phyloP scores from a whole-genome alignment of 345 rosid genomes.

The Citropsis articulata region DNA sequence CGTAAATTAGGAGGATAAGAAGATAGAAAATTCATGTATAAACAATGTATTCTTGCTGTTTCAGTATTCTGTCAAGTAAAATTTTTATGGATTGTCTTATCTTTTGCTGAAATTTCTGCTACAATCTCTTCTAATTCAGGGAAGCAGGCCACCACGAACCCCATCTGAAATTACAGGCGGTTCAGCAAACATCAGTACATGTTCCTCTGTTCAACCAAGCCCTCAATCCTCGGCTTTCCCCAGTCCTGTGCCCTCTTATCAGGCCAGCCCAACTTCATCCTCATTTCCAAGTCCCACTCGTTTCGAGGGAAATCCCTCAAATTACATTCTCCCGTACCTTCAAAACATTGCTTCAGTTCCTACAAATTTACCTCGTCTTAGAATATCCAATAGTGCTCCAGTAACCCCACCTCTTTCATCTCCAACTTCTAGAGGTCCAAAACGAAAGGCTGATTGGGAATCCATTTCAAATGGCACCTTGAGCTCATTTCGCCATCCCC shows the following conservation, averaged over 20 bases:
- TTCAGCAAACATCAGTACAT: slow-evolving; percentile 55
- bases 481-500: slow-evolving; percentile 40
- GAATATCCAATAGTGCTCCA: slow-evolving; percentile 94
- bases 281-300: slow-evolving; percentile 87
- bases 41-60: not conserved
- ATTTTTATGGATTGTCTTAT: not conserved
- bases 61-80: not conserved
- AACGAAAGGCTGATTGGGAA: slow-evolving; percentile 61
- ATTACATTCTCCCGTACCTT: slow-evolving; percentile 70
- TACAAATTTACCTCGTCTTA: slow-evolving; percentile 65
- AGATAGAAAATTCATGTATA: not conserved
- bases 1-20: not conserved
- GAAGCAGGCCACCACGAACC: slow-evolving; percentile 57
- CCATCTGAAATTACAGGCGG: slow-evolving; percentile 44
- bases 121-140: slow-evolving; percentile 41
- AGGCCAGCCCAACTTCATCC: slow-evolving; percentile 77
- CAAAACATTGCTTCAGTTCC: slow-evolving; percentile 61
- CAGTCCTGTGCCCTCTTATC: slow-evolving; percentile 71
- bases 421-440: slow-evolving; percentile 71
- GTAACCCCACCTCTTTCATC: slow-evolving; percentile 98
- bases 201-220: slow-evolving; percentile 79
- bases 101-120: slow-evolving; percentile 6
- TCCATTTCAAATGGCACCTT: slow-evolving; percentile 51
- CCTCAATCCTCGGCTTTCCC: slow-evolving; percentile 76
- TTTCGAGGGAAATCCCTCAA: slow-evolving; percentile 48